Evolutionary conservation across 2,329 filamentous ascomycete genomes (phyloP), one percentile per base, ranked within the genome.

Genomic region (Colletotrichum sp.): DNA sequence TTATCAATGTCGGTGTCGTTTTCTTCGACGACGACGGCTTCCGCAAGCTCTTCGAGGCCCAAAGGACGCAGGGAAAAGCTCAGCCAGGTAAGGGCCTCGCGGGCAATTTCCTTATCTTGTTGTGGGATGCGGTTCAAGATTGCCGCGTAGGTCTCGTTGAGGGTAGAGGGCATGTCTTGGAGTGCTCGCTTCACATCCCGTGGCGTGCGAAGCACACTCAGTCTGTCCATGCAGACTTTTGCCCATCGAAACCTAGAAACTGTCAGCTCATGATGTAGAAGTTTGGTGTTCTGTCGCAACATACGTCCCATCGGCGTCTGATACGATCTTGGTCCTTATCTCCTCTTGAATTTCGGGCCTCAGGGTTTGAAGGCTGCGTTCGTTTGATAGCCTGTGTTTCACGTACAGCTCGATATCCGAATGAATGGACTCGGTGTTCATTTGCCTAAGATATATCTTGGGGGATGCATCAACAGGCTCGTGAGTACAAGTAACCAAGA

Each of bases 161-260:
- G 76, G 12, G 78, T 83, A 1, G 73, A 72, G 1, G 80, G 80
- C 28, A 81, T 77, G 30, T 79, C 77, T 8, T 55, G 34, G 6
- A 81, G 71, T 6, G 73, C 77, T 16, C 78, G 73, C 12, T 74
- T 77, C 2, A 82, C 68, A 30, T 82, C 78, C 67, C 79, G 75
- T 32, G 79, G 77, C 39, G 78, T 79, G 24, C 80, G 77, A 15
- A 78, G 69, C 49, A 75, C 76, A 73, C 75, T 77, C 24, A 80
- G 74, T 34, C 78, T 75, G n/a, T 81, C 80, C 69, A 83, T 78
- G 59, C 79, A 80, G n/a, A 81, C 79, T 34, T 80, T 79, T 28
- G 79, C 81, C 81, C 79, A 82, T 9, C 81, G 81, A 32, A 82
- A 83, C 72, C 80, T 81, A 5, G n/a, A 2, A 21, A 21, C 1